phyloP scores from a whole-genome alignment of 2,329 filamentous ascomycete genomes.

The Rutstroemia sydowiana region DNA sequence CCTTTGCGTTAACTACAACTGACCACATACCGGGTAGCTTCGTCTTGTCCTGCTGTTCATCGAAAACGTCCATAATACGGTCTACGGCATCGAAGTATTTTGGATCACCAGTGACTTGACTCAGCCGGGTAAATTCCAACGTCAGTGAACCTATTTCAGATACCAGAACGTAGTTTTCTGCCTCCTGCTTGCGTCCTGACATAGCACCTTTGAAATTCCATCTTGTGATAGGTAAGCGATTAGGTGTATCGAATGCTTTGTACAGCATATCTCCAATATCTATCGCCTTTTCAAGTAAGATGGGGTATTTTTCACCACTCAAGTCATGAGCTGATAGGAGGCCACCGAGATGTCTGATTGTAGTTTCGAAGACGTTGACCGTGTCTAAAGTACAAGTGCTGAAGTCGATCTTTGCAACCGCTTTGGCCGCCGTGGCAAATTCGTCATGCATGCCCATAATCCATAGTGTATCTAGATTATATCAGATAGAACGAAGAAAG shows the following conservation, averaged over 20 bases:
- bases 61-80: slow-evolving; percentile 48
- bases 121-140: slow-evolving; percentile 55
- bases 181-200: slow-evolving; percentile 53
- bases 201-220: slow-evolving; percentile 32
- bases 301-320: slow-evolving; percentile 23
- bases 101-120: slow-evolving; percentile 52
- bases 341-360: slow-evolving; percentile 33
- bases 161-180: slow-evolving; percentile 41
- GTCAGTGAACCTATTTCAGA: slow-evolving; percentile 51
- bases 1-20: slow-evolving; percentile 42
- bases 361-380: slow-evolving; percentile 34
- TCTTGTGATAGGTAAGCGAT: slow-evolving; percentile 41
- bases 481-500: not conserved
- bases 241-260: slow-evolving; percentile 44
- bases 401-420: slow-evolving; percentile 53
- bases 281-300: slow-evolving; percentile 26
- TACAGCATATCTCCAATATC: slow-evolving; percentile 29
- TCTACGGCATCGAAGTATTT: slow-evolving; percentile 55
- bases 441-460: slow-evolving; percentile 73
- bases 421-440: slow-evolving; percentile 54
- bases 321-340: slow-evolving; percentile 32
- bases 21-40: slow-evolving; percentile 57
- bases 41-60: slow-evolving; percentile 43
- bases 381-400: slow-evolving; percentile 13
- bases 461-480: slow-evolving; percentile 67